Conservation (phyloP, 345 rosid genomes). For the Nasturtium officinale region DNA sequence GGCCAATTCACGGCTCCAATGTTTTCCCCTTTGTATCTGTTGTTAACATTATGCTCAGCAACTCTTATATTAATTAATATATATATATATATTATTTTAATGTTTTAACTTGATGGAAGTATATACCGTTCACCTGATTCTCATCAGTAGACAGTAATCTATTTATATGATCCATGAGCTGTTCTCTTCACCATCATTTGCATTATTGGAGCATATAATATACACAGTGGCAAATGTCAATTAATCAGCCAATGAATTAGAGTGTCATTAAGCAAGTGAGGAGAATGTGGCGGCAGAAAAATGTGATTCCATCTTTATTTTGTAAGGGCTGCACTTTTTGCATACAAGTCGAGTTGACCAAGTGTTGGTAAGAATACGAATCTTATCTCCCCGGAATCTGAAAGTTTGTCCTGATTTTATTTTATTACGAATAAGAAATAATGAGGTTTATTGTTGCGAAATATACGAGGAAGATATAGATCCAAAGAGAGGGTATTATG, state of each 20-base stretch:
- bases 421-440: too few species aligned
- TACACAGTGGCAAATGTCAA: too few species aligned
- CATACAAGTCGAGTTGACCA: background rate
- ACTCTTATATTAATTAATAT: too few species aligned
- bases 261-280: too few species aligned
- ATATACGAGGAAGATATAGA: too few species aligned
- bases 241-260: too few species aligned
- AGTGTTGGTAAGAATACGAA: background rate
- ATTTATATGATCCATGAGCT: too few species aligned
- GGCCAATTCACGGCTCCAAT: constrained; percentile 29
- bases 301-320: background rate
- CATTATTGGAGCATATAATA: background rate
- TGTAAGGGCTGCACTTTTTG: background rate
- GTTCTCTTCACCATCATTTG: constrained; percentile 75
- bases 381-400: background rate
- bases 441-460: too few species aligned
- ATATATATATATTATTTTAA: too few species aligned
- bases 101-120: too few species aligned
- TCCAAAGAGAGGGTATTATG: too few species aligned
- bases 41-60: constrained; percentile 22
- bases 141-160: background rate
- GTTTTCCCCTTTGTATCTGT: background rate
- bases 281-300: accelerated
- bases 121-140: background rate
- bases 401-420: too few species aligned